A percentile compares a stretch with the other conserved stretches of the same genome.
Conservation (phyloP, 108 stramenopile species). For the Fistulifera pelliculosa region DNA sequence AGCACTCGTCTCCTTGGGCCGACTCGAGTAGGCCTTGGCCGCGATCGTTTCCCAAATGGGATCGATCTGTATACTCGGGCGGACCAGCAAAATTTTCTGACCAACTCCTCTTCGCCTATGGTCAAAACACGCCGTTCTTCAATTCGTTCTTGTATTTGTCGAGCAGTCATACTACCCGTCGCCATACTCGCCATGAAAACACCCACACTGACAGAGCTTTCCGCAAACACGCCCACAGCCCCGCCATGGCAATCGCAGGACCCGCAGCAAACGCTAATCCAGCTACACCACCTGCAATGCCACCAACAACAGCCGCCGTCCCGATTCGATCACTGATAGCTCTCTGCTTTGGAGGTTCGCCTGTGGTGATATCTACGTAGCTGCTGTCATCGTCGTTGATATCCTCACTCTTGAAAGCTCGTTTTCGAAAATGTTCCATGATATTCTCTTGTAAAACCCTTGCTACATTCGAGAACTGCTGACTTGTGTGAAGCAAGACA, state of each 20-base stretch:
- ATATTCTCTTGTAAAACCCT: slow-evolving; percentile 45
- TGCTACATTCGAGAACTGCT: slow-evolving; percentile 34
- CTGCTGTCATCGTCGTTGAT: neutral
- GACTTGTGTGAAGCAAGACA: slow-evolving; percentile 9
- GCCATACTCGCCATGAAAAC: slow-evolving; percentile 61
- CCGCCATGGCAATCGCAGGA: slow-evolving; percentile 29
- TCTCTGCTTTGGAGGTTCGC: neutral
- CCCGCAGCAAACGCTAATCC: slow-evolving; percentile 43
- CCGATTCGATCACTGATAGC: neutral
- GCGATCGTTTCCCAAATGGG: slow-evolving; percentile 59
- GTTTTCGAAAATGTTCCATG: slow-evolving; percentile 12
- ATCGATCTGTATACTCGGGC: slow-evolving; percentile 64
- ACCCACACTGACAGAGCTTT: slow-evolving; percentile 53
- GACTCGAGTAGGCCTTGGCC: slow-evolving; percentile 28
- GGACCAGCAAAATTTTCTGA: slow-evolving; percentile 50
- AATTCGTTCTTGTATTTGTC: slow-evolving; percentile 34
- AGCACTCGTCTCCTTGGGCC: slow-evolving; percentile 11
- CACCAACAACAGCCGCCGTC: slow-evolving; percentile 25
- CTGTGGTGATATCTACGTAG: neutral
- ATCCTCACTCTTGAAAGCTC: neutral
- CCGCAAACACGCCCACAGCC: slow-evolving; percentile 39
- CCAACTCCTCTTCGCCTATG: slow-evolving; percentile 36
- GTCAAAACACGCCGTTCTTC: slow-evolving; percentile 44
- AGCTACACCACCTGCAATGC: slow-evolving; percentile 51
- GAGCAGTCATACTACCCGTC: slow-evolving; percentile 39